Percentiles rank a stretch among this genome's conserved stretches.
These are phyloP conservation scores for Leccinum obscurum DNA, from an alignment of 768 basidiomycete species.

Conservation along the genomic window DNA sequence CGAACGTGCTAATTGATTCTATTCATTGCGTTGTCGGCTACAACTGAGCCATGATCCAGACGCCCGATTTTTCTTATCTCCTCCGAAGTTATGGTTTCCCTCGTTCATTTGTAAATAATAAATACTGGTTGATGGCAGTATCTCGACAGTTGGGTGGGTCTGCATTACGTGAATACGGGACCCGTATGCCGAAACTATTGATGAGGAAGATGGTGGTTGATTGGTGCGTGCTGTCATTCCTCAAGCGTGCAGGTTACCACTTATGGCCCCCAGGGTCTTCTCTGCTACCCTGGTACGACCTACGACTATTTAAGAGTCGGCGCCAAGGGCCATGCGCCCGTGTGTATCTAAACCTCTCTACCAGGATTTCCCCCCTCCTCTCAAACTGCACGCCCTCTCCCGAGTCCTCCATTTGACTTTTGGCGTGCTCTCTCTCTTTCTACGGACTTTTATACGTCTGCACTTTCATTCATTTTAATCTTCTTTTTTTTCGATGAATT, in stretches of 20 bases:
- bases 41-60: background rate
- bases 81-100: background rate
- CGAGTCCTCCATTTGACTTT: background rate
- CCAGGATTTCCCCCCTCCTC: slow-evolving; percentile 7
- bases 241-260: slow-evolving; percentile 10
- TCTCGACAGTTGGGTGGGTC: background rate
- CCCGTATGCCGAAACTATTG: slow-evolving; percentile 5
- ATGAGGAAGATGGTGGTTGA: slow-evolving; percentile 6
- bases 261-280: slow-evolving; percentile 18
- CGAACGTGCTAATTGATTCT: slow-evolving; percentile 14
- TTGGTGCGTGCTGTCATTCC: slow-evolving; percentile 8
- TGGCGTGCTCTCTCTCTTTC: background rate
- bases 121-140: background rate
- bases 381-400: background rate
- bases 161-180: background rate
- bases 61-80: background rate
- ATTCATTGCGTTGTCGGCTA: background rate
- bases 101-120: background rate
- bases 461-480: slow-evolving; percentile 9
- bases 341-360: slow-evolving; percentile 5
- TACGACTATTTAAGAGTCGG: slow-evolving; percentile 18
- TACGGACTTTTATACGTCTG: slow-evolving; percentile 7
- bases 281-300: slow-evolving; percentile 14
- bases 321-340: background rate
- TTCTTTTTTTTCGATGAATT: slow-evolving; percentile 6